These are phyloP conservation scores for Aspergillus saccharolyticus DNA, from an alignment of 495 filamentous ascomycete genomes.

Conservation along the genomic window DNA sequence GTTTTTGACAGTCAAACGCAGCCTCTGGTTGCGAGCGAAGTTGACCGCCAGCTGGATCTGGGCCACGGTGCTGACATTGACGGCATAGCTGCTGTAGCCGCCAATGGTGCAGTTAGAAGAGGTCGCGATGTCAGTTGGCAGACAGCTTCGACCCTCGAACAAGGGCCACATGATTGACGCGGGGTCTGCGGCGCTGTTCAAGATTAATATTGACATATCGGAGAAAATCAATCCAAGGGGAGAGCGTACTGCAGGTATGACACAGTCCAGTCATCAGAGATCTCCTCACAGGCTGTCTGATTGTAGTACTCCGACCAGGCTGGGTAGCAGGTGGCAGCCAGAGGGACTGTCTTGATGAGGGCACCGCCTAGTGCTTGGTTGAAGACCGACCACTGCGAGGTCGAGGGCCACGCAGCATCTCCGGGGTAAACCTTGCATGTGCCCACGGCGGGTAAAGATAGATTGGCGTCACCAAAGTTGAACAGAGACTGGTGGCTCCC, in stretches of 20 bases:
- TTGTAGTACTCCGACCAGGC: conserved; percentile 41
- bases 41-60: conserved; percentile 56
- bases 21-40: conserved; percentile 54
- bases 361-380: conserved; percentile 44
- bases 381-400: conserved; percentile 37
- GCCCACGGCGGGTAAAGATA: neutral
- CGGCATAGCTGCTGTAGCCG: conserved; percentile 53
- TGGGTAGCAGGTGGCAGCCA: conserved; percentile 51
- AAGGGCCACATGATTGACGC: conserved; percentile 43
- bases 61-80: conserved; percentile 51
- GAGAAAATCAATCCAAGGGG: neutral
- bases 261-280: conserved; percentile 24
- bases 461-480: neutral
- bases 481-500: conserved; percentile 1
- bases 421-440: conserved; percentile 50
- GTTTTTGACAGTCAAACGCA: conserved; percentile 63
- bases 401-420: conserved; percentile 40
- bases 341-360: conserved; percentile 51
- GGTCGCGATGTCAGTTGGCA: conserved; percentile 20
- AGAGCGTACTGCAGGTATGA: conserved; percentile 29
- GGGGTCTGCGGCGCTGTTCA: conserved; percentile 27
- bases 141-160: conserved; percentile 35
- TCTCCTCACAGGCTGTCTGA: conserved; percentile 31
- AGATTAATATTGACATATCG: neutral
- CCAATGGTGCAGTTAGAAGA: conserved; percentile 48